Evolutionary conservation across 768 basidiomycete species (phyloP).

Genomic region (Galerina marginata): DNA sequence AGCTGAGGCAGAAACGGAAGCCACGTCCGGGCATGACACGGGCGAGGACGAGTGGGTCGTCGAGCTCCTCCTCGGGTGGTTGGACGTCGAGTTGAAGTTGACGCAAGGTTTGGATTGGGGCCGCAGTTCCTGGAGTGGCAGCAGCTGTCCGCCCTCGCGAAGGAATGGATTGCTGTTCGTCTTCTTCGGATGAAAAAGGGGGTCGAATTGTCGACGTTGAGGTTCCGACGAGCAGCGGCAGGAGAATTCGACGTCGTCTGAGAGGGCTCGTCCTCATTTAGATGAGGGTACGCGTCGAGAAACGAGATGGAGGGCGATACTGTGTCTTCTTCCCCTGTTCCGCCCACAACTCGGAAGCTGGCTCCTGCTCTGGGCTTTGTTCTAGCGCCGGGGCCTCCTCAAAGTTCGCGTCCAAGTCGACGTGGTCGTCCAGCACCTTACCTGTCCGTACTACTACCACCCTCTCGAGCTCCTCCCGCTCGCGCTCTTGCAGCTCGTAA

Average conservation of each 20-base stretch:
- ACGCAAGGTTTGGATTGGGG: not conserved
- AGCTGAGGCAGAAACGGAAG: slow-evolving; percentile 32
- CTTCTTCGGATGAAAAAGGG: not conserved
- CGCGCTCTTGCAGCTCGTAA: slow-evolving; percentile 23
- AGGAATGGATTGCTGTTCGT: not conserved
- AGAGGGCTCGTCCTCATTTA: not conserved
- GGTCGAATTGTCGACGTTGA: not conserved
- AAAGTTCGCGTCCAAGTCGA: too few species aligned
- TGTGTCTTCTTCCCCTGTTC: too few species aligned
- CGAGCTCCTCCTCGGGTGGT: slow-evolving; percentile 47
- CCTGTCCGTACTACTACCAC: not conserved
- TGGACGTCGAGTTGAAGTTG: not conserved
- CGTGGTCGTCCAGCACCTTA: not conserved
- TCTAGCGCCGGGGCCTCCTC: too few species aligned
- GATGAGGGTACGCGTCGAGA: too few species aligned
- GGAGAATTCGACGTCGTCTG: not conserved
- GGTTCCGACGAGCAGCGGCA: not conserved
- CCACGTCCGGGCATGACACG: too few species aligned
- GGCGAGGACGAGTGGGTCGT: slow-evolving; percentile 63
- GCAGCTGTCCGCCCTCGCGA: slow-evolving; percentile 3
- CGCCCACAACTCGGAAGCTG: too few species aligned
- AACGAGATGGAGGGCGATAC: too few species aligned
- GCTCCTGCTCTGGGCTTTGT: too few species aligned
- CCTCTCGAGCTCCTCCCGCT: slow-evolving; percentile 28
- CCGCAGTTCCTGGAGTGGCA: not conserved